Evolutionary conservation across 257 asterid genomes (phyloP), one percentile per base, ranked within the genome.

Genomic region (Datura wrightii): DNA sequence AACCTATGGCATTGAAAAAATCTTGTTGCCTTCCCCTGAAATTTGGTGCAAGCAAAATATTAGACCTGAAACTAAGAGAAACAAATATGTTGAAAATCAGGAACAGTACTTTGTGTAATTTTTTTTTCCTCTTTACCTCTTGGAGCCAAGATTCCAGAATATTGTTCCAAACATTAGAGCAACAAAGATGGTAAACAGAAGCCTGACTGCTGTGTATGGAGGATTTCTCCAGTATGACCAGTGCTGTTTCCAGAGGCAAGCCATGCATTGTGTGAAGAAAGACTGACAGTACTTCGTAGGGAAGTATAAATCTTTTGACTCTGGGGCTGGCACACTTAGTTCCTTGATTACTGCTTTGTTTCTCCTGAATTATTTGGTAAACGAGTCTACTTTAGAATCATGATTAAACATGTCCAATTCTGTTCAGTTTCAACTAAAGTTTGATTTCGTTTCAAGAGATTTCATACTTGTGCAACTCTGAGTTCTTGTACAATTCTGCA

Each of bases 401-500:
- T 19, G 41, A 72, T 72, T 72, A 46, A 72, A 72, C 18, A 19
- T 19, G 55, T 46, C 5, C 2, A 16, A 3, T 18, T 16, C 71
- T 55, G 44, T 36, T 55, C 8, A 69, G 54, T 83, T 16, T 37
- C 53, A 70, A 9, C 53, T 70, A 1, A 42, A 70, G 34, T 42
- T 69, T 69, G 79, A 46, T 60, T 62, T 18, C 1, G 5, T 34
- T 80, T 52, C 37, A 19, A 55, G 8, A 80, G 36, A 36, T 60
- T 58, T 60, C 91, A 58, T n/a, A 93, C 94, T 79, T 83, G 39
- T 85, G 84, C 14, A 93, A 63, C n/a, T 90, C 93, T 7, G 93
- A 91, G 72, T 89, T 85, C 84, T 59, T 87, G 88, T 91, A 90
- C 59, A 82, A 50, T 10, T 91, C 91, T 2, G 93, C 88, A 70